Evolutionary conservation across 768 basidiomycete species (phyloP).

Genomic region (Filobasidium wieringae): DNA sequence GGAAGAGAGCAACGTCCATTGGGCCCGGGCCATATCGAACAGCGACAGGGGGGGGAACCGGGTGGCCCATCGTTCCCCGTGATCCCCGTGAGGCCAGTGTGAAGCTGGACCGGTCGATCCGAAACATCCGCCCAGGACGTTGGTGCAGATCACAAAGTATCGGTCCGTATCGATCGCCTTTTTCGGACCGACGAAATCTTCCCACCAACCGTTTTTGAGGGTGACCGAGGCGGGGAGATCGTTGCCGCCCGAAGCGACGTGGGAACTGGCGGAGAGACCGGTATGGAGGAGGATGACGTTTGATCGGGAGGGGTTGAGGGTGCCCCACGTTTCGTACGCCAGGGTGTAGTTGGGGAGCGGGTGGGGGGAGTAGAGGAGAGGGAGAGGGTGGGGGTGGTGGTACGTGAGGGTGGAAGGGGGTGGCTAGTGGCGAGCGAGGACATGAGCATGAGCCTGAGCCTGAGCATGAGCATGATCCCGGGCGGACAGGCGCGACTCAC

Average conservation of each 20-base stretch:
- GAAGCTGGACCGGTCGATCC: slow-evolving; percentile 92
- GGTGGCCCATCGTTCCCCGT: slow-evolving; percentile 64
- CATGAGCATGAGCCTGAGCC: not conserved
- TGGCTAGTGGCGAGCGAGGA: slow-evolving; percentile 17
- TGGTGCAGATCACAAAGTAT: slow-evolving; percentile 89
- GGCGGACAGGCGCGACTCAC: slow-evolving; percentile 17
- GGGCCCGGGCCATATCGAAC: slow-evolving; percentile 95
- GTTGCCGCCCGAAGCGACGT: slow-evolving; percentile 42
- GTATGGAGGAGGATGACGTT: slow-evolving; percentile 94
- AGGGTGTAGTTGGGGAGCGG: slow-evolving; percentile 46
- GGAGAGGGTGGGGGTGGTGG: slow-evolving; percentile 26
- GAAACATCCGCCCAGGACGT: slow-evolving; percentile 94
- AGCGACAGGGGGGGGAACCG: slow-evolving; percentile 81
- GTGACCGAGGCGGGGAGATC: slow-evolving; percentile 59
- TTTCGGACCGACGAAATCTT: slow-evolving; percentile 92
- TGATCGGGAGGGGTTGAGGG: slow-evolving; percentile 59
- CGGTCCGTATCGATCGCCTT: slow-evolving; percentile 83
- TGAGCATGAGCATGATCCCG: not conserved
- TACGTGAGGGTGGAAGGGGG: slow-evolving; percentile 33
- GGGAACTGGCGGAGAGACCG: slow-evolving; percentile 88
- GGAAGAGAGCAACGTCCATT: slow-evolving; percentile 72
- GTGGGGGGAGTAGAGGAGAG: slow-evolving; percentile 36
- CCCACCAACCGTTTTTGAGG: slow-evolving; percentile 93
- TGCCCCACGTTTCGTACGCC: slow-evolving; percentile 98
- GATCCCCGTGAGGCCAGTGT: slow-evolving; percentile 48